Percentiles rank a stretch among this genome's conserved stretches.
Evolutionary conservation across 2,329 filamentous ascomycete species (phyloP).

Genomic region (Monilinia fructicola): DNA sequence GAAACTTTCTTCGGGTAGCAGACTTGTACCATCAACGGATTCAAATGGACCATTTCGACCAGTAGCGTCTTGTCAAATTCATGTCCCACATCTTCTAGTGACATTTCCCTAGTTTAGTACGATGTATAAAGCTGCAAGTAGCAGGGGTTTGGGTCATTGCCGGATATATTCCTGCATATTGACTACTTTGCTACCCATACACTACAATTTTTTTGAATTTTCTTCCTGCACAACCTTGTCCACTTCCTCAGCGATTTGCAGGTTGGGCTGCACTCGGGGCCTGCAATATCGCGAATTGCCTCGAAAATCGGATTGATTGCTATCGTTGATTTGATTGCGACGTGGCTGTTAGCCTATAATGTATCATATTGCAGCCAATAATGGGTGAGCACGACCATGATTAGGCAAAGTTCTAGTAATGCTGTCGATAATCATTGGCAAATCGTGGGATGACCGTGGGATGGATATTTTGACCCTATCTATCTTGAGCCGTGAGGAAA

Average conservation of each 20-base stretch:
- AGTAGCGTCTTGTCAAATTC: neutral
- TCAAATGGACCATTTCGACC: neutral
- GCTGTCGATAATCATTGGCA: constrained; percentile 21
- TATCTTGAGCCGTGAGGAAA: constrained; percentile 7
- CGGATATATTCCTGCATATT: constrained; percentile 20
- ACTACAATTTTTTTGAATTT: neutral
- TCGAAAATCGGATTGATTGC: constrained; percentile 28
- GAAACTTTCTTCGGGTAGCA: constrained; percentile 25
- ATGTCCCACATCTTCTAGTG: constrained; percentile 13
- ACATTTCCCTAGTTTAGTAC: constrained; percentile 4
- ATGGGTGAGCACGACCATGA: constrained; percentile 36
- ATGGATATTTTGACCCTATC: constrained; percentile 2
- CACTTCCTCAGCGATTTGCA: constrained; percentile 19
- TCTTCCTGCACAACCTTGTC: constrained; percentile 18
- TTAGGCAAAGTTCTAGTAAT: constrained; percentile 30
- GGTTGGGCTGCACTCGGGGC: constrained; percentile 31
- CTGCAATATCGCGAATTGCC: constrained; percentile 34
- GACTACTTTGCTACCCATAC: neutral
- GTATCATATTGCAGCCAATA: constrained; percentile 34
- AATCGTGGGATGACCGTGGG: constrained; percentile 8
- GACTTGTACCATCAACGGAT: constrained; percentile 12
- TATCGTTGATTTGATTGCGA: constrained; percentile 33
- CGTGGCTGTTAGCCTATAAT: constrained; percentile 36
- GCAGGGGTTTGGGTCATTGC: constrained; percentile 7
- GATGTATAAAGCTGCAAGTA: constrained; percentile 5